Base-by-base conservation (phyloP, 2,329 filamentous ascomycete species). In the Curvularia spicifera region DNA sequence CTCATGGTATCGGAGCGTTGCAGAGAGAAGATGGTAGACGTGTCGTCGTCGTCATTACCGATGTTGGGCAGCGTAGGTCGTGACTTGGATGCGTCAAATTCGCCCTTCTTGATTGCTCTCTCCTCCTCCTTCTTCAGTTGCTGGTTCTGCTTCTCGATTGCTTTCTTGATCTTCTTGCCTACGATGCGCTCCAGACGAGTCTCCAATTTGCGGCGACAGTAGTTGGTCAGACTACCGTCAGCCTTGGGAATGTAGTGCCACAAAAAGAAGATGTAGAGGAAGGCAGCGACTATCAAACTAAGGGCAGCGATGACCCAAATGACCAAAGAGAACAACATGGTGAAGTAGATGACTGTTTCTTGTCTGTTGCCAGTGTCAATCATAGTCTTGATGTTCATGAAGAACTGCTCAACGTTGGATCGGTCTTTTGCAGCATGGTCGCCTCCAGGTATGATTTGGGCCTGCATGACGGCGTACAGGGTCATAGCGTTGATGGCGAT, bases 151-250 rank as follows among this genome's bases (percentile, higher is more conserved):
- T 93, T 92, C 51, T 89, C 90, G 26, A 98, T 79, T 0, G 93
- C 94, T 76, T 92, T 93, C 78, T 95, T 92, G 69, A 97, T 91
- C 79, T 95, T 97, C 69, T 83, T 85, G 53, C 88, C 87, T 4
- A 98, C 93, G 65, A 98, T 95, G 66, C 87, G 87, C 71, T 90
- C 90, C 65, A 99, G 83, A 65, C 93, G 84, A 69, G 87, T 89
- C 78, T 96, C 96, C 74, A 97, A 89, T 80, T 98, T 98, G 45
- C 93, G 89, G 61, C 91, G 89, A 75, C 95, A 98, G 79, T 96
- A 99, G 26, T 88, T 88, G 5, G 87, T 87, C 29, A 99, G 83
- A 7, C 90, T 89, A 5, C 92, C 91, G 71, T 97, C 93, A 10
- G 87, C 82, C 35, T 85, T 85, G 1, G 93, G 93, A 60, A 99